A percentile compares a stretch with the other conserved stretches of the same genome.
Evolutionary conservation across 352 stramenopile species (phyloP).

Genomic region (Pythium rishiriense): DNA sequence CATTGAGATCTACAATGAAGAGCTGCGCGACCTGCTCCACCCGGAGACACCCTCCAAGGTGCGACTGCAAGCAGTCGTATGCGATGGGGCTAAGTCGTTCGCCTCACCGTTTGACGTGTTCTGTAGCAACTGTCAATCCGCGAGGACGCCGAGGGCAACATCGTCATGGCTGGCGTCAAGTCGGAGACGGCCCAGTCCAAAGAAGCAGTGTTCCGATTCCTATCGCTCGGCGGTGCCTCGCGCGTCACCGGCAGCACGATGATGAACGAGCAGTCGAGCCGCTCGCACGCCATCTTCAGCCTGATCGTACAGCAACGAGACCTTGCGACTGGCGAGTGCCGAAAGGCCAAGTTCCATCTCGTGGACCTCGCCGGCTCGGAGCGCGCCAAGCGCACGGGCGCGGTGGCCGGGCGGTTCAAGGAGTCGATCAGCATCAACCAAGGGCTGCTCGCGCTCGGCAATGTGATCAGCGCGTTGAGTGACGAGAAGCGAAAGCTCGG

Average conservation of each 20-base stretch:
- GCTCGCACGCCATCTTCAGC: constrained; percentile 91
- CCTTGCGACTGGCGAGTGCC: constrained; percentile 39
- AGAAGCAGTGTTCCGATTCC: constrained; percentile 81
- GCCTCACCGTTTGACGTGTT: neutral
- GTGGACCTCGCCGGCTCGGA: constrained; percentile 96
- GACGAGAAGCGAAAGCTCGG: constrained; percentile 85
- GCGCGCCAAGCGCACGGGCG: constrained; percentile 90
- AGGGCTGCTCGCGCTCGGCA: constrained; percentile 92
- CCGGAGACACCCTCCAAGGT: constrained; percentile 73
- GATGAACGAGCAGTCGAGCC: constrained; percentile 91
- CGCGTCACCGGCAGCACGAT: constrained; percentile 85
- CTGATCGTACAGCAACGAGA: constrained; percentile 81
- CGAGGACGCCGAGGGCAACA: constrained; percentile 77
- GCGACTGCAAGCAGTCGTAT: too few species aligned
- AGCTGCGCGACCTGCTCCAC: constrained; percentile 94
- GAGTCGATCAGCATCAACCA: constrained; percentile 97
- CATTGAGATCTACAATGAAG: constrained; percentile 99
- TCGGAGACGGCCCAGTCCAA: constrained; percentile 72
- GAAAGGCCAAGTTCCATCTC: constrained; percentile 91
- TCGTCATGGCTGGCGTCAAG: constrained; percentile 81
- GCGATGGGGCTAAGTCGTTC: too few species aligned
- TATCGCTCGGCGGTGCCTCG: constrained; percentile 76
- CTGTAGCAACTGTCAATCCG: constrained; percentile 70
- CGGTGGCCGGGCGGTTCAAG: constrained; percentile 86
- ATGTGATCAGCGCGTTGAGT: constrained; percentile 94